A percentile compares a stretch with the other conserved stretches of the same genome.
Evolutionary conservation across 352 stramenopile species (phyloP).

Genomic region (Phytophthora hybrid): DNA sequence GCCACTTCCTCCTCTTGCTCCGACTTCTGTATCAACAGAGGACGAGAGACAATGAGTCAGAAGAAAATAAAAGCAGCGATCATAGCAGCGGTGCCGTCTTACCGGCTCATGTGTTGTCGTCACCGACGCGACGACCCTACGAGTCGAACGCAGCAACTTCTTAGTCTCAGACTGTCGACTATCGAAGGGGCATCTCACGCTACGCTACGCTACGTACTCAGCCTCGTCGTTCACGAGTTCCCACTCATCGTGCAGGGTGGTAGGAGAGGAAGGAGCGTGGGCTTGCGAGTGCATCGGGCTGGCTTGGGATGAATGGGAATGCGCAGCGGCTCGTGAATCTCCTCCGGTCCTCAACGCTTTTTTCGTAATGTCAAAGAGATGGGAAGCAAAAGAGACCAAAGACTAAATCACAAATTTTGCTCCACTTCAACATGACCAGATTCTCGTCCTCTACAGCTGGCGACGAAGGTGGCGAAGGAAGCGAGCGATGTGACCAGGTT

Average conservation of each 20-base stretch:
- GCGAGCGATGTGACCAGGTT: constrained; percentile 21
- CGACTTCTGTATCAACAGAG: constrained; percentile 18
- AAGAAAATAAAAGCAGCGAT: not conserved
- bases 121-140: constrained; percentile 56
- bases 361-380: constrained; percentile 12
- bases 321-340: constrained; percentile 13
- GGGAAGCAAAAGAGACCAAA: constrained; percentile 13
- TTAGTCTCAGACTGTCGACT: constrained; percentile 13
- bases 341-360: constrained; percentile 6
- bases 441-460: not conserved
- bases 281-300: constrained; percentile 31
- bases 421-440: constrained; percentile 27
- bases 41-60: not conserved
- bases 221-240: constrained; percentile 73
- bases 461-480: constrained; percentile 7
- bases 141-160: constrained; percentile 13
- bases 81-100: not conserved
- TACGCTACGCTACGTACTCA: constrained; percentile 47
- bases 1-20: constrained; percentile 19
- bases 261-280: constrained; percentile 28
- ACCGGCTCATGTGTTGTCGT: constrained; percentile 33
- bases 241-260: constrained; percentile 65
- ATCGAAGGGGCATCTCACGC: constrained; percentile 19
- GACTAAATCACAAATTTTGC: constrained; percentile 12
- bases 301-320: not conserved